Base-by-base conservation (phyloP, 2,329 filamentous ascomycete genomes). In the Fusarium sp. region DNA sequence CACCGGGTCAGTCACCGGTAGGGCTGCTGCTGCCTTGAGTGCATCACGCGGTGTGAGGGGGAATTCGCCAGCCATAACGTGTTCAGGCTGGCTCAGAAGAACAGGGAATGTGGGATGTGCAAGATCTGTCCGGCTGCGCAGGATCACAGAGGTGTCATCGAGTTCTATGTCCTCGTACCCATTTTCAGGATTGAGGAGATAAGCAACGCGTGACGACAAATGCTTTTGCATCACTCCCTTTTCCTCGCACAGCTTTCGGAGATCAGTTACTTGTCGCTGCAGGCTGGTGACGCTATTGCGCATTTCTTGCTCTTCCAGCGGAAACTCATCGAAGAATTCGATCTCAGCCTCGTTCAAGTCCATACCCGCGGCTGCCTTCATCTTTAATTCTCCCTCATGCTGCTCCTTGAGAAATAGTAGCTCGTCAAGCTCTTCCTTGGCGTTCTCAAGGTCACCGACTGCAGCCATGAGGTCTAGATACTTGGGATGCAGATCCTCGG, bases 31-130 rank as follows among this genome's bases (percentile, higher is more conserved):
- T 22, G 78, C 78, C 59, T 79, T 80, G 18, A 88, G 77, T 8
- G 85, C 86, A 14, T 79, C 78, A n/a, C 81, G 67, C 2, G 85
- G 80, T 2, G 86, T 86, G 44, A 83, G 73, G 7, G 84, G 86
- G 28, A 80, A 78, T 8, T 76, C 73, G 13, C 76, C 48, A 6
- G 81, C 76, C 36, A 88, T 75, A 2, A 87, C 65, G 60, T 89
- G 83, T 28, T 83, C 82, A 3, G 86, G 87, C 49, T 86, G 86
- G 12, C 85, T 85, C n/a, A 89, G 79, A 13, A 89, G 80, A 33
- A 84, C 79, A 13, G 85, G 80, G 59, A 88, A 88, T 14, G 76
- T 74, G 13, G 81, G 75, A 70, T 87, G 84, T 13, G 81, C 81
- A 10, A 87, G 77, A 15, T 73, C 80, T 38, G 66, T 70, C 36